phyloP scores from a whole-genome alignment of 495 filamentous ascomycete genomes.

The Pyrenula aspistea region DNA sequence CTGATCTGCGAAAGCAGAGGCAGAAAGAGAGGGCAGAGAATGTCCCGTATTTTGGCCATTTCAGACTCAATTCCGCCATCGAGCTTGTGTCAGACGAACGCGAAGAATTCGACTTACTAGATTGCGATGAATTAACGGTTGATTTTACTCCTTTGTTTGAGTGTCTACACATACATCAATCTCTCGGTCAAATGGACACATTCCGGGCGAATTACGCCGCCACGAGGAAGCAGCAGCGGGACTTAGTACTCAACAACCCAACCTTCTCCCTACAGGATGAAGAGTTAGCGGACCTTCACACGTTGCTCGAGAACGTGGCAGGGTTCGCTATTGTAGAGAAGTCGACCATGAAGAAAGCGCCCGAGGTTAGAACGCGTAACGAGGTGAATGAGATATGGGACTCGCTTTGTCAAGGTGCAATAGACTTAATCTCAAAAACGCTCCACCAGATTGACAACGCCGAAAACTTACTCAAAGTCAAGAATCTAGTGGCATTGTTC shows the following conservation, averaged over 20 bases:
- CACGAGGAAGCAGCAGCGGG: conserved; percentile 82
- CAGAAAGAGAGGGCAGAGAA: conserved; percentile 70
- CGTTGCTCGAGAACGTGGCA: conserved; percentile 80
- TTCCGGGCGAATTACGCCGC: conserved; percentile 85
- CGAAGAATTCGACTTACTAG: conserved; percentile 86
- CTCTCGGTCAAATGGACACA: conserved; percentile 80
- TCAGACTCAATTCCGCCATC: conserved; percentile 91
- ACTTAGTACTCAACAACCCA: conserved; percentile 59
- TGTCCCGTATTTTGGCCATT: conserved; percentile 58
- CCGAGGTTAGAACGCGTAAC: conserved; percentile 65
- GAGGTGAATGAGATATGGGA: conserved; percentile 97
- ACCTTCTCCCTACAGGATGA: conserved; percentile 59
- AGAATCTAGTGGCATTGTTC: conserved; percentile 83
- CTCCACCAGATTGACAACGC: conserved; percentile 69
- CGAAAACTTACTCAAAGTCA: conserved; percentile 78
- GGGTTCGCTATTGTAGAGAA: conserved; percentile 96
- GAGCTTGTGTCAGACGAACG: conserved; percentile 90
- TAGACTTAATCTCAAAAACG: conserved; percentile 65
- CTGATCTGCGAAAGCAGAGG: conserved; percentile 70
- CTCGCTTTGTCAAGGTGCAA: conserved; percentile 85
- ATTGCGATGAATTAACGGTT: conserved; percentile 87
- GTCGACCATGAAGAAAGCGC: conserved; percentile 77
- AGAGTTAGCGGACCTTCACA: conserved; percentile 68
- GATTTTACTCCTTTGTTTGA: conserved; percentile 94
- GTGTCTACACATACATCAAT: conserved; percentile 92